Conservation (phyloP, 805 yeast genomes). For the Candida broadrunensis region DNA sequence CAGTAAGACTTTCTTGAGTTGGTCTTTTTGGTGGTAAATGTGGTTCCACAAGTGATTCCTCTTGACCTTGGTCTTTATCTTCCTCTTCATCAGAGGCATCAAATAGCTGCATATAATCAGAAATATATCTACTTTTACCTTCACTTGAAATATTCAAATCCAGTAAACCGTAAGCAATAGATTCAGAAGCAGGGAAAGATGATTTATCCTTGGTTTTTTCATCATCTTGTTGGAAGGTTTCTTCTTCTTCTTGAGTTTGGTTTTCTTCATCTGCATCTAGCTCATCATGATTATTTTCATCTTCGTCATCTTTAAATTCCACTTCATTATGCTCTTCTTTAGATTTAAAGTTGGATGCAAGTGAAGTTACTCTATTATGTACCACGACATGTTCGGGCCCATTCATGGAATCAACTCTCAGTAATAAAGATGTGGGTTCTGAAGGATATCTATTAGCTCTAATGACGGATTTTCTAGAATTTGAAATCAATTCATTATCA, state of each 20-base stretch:
- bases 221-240: not conserved
- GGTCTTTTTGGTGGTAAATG: not conserved
- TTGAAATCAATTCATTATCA: conserved; percentile 14
- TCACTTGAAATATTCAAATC: conserved; percentile 8
- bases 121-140: conserved; percentile 18
- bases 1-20: not conserved
- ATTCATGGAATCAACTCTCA: not conserved
- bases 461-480: conserved; percentile 28
- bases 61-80: conserved; percentile 4
- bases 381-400: not conserved
- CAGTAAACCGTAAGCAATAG: conserved; percentile 12
- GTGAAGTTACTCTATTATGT: conserved; percentile 14
- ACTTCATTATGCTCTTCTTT: conserved; percentile 6
- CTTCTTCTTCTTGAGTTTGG: not conserved
- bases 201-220: not conserved
- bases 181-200: not conserved
- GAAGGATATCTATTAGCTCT: conserved; percentile 35
- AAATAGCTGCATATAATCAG: conserved; percentile 24
- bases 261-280: conserved; percentile 2
- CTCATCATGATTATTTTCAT: conserved; percentile 5
- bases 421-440: conserved; percentile 19
- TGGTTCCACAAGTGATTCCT: not conserved
- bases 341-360: conserved; percentile 19
- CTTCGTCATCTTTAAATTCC: conserved; percentile 5
- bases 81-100: conserved; percentile 13